Percentiles rank a stretch among this genome's conserved stretches.
phyloP scores from a whole-genome alignment of 1,284 basidiomycete species.

The Papiliotrema flavescens region DNA sequence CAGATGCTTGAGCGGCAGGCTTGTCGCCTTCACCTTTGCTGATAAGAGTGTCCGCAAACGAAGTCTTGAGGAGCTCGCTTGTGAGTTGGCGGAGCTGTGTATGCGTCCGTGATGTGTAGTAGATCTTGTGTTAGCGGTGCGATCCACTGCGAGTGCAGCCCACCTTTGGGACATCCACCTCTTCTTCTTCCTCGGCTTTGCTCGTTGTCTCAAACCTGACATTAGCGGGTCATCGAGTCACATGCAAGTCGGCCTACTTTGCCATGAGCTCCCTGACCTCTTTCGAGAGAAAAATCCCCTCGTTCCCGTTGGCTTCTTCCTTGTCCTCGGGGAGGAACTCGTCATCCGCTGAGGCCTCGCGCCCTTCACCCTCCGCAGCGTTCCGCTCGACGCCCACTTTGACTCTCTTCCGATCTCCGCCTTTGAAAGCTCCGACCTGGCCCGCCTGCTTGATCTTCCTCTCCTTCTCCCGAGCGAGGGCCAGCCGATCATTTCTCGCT shows the following conservation, averaged over 20 bases:
- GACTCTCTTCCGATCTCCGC: slow-evolving; percentile 10
- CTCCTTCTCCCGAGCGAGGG: slow-evolving; percentile 62
- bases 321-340: slow-evolving; percentile 62
- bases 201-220: slow-evolving; percentile 17
- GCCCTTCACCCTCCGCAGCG: background rate
- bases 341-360: slow-evolving; percentile 51
- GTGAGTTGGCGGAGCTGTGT: slow-evolving; percentile 90
- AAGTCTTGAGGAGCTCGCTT: slow-evolving; percentile 70
- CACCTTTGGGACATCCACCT: slow-evolving; percentile 49
- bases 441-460: slow-evolving; percentile 49
- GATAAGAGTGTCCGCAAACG: slow-evolving; percentile 19
- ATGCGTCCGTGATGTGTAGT: slow-evolving; percentile 92
- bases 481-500: slow-evolving; percentile 61
- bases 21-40: background rate
- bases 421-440: slow-evolving; percentile 15
- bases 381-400: slow-evolving; percentile 33
- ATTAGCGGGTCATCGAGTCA: background rate
- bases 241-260: slow-evolving; percentile 54
- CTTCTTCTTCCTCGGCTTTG: slow-evolving; percentile 38
- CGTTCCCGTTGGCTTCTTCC: slow-evolving; percentile 51
- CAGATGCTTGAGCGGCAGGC: slow-evolving; percentile 8
- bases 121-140: slow-evolving; percentile 55
- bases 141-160: slow-evolving; percentile 30
- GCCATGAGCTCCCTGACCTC: slow-evolving; percentile 76
- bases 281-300: slow-evolving; percentile 62